These are phyloP conservation scores for Globisporangium ultimum DNA, from an alignment of 352 stramenopile species.

Conservation along the genomic window DNA sequence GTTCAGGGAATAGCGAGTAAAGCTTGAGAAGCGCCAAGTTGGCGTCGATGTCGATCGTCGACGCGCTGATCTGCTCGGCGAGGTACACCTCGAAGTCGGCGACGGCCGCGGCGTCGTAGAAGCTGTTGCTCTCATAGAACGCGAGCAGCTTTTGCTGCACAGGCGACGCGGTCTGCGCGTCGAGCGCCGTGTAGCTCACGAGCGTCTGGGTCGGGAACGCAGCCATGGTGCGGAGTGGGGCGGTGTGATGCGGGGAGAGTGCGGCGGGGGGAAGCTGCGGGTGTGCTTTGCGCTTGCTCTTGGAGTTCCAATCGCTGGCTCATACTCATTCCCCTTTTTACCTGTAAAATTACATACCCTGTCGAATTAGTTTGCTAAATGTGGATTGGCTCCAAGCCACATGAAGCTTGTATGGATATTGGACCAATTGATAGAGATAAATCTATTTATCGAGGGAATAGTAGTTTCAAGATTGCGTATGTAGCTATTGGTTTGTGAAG, in stretches of 20 bases:
- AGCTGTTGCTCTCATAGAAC: slow-evolving; percentile 38
- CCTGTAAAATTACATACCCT: slow-evolving; percentile 2
- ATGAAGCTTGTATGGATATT: no score
- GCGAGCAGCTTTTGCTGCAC: slow-evolving; percentile 56
- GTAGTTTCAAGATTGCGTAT: no score
- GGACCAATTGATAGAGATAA: neutral
- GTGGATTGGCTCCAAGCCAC: no score
- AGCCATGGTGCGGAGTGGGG: slow-evolving; percentile 32
- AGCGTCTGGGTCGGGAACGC: slow-evolving; percentile 62
- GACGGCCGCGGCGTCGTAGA: slow-evolving; percentile 50
- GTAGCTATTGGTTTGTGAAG: neutral
- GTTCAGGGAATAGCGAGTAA: slow-evolving; percentile 70
- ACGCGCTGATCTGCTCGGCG: slow-evolving; percentile 64
- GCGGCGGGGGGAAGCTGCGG: slow-evolving; percentile 1
- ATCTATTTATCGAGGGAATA: neutral
- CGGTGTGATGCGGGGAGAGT: neutral
- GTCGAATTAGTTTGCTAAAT: neutral
- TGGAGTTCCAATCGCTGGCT: slow-evolving; percentile 7
- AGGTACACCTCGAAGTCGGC: slow-evolving; percentile 65
- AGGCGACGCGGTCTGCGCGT: slow-evolving; percentile 32
- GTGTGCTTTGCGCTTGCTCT: neutral
- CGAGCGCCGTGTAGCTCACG: slow-evolving; percentile 55
- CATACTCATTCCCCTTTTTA: slow-evolving; percentile 5
- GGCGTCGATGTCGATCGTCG: slow-evolving; percentile 67
- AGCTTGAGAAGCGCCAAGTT: slow-evolving; percentile 81